Conservation (phyloP, 2,329 filamentous ascomycete species). For the Colletotrichum sp. region DNA sequence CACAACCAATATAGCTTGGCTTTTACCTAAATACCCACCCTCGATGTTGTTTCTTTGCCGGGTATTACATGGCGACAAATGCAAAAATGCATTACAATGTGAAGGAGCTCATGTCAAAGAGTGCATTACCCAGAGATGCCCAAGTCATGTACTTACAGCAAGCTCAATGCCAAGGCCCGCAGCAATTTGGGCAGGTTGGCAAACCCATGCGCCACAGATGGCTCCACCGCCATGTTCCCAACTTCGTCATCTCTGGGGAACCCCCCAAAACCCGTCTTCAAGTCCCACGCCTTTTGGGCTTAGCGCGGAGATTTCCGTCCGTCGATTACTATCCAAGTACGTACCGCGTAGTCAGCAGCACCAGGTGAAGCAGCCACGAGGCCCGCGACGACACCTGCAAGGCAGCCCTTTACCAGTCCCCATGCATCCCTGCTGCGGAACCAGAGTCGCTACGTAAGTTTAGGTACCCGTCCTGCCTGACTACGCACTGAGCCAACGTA, state of each 20-base stretch:
- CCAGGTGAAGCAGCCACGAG: not conserved
- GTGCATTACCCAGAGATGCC: not conserved
- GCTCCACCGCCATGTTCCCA: not conserved
- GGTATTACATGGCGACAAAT: not conserved
- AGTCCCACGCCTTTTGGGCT: not conserved
- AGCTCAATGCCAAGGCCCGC: not conserved
- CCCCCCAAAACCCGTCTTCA: not conserved
- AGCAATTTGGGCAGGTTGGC: not conserved
- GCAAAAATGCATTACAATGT: not conserved
- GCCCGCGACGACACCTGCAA: constrained; percentile 1
- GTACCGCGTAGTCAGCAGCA: not conserved
- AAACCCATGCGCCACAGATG: not conserved
- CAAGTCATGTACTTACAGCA: not conserved
- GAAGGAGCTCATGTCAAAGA: not conserved
- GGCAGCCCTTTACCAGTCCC: not conserved
- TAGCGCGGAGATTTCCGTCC: constrained; percentile 7
- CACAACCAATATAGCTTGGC: not conserved
- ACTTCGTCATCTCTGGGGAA: constrained; percentile 19
- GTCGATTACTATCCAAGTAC: not conserved
- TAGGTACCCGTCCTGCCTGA: not conserved
- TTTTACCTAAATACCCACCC: not conserved
- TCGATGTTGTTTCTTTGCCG: not conserved
- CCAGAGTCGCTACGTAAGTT: not conserved
- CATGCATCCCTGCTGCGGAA: not conserved
- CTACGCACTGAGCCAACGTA: constrained; percentile 19